Evolutionary conservation across 2,329 filamentous ascomycete genomes (phyloP).

Genomic region (Penicillium sp.): DNA sequence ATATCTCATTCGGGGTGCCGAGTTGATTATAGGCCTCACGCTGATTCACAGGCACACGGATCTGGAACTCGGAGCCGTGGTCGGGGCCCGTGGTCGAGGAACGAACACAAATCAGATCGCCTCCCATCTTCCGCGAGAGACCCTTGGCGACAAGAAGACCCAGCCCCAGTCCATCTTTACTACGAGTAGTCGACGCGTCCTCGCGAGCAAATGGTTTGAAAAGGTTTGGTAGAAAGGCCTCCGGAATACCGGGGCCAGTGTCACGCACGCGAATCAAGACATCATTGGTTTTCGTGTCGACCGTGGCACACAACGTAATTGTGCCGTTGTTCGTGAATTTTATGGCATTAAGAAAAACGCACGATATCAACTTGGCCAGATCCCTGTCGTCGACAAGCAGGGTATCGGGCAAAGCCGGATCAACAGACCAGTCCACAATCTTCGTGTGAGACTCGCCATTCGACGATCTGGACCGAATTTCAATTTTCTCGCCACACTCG

Average conservation of each 20-base stretch:
- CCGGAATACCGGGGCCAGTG: conserved; percentile 67
- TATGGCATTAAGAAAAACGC: conserved; percentile 64
- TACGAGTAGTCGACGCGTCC: conserved; percentile 65
- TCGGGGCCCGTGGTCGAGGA: conserved; percentile 61
- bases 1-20: conserved; percentile 48
- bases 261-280: conserved; percentile 63
- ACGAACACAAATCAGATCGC: conserved; percentile 63
- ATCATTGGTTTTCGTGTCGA: conserved; percentile 53
- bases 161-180: conserved; percentile 66
- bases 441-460: conserved; percentile 46
- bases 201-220: conserved; percentile 70
- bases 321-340: conserved; percentile 67
- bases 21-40: conserved; percentile 46
- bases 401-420: conserved; percentile 46
- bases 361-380: conserved; percentile 62
- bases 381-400: conserved; percentile 60
- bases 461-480: conserved; percentile 44
- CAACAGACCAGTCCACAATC: conserved; percentile 50
- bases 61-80: conserved; percentile 67
- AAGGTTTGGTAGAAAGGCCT: conserved; percentile 63
- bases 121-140: conserved; percentile 65
- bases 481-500: conserved; percentile 46
- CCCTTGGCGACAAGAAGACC: conserved; percentile 72
- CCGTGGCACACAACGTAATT: conserved; percentile 56
- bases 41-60: conserved; percentile 61